Evolutionary conservation across 2,329 filamentous ascomycete genomes (phyloP).

Genomic region (Alternaria panax): DNA sequence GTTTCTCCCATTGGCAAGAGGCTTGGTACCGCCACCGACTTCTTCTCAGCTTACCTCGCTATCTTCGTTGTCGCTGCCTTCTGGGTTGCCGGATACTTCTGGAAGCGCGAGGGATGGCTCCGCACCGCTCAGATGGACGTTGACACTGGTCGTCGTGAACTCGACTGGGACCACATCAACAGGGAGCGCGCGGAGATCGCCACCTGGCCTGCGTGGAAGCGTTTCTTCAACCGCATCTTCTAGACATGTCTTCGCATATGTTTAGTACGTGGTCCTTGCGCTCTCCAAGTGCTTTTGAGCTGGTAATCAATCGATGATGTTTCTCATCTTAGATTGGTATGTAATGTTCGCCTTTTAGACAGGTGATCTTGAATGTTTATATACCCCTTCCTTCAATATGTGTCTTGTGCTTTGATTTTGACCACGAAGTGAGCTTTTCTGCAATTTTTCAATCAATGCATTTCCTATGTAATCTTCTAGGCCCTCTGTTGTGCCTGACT

Average conservation of each 20-base stretch:
- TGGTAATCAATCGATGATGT: background rate
- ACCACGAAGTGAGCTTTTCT: background rate
- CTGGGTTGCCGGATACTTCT: conserved; percentile 62
- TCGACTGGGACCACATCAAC: conserved; percentile 71
- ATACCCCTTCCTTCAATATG: conserved; percentile 1
- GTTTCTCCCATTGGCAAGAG: conserved; percentile 40
- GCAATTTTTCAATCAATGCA: background rate
- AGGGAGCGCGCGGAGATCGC: conserved; percentile 60
- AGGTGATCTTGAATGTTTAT: conserved; percentile 5
- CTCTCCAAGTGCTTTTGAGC: background rate
- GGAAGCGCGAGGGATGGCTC: conserved; percentile 71
- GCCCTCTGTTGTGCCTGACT: conserved; percentile 48
- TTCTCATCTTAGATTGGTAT: background rate
- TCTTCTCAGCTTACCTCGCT: conserved; percentile 59
- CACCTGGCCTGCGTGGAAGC: conserved; percentile 61
- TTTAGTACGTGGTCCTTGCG: background rate
- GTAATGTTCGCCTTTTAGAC: conserved; percentile 1
- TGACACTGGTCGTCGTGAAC: conserved; percentile 68
- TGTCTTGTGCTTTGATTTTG: background rate
- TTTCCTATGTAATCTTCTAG: background rate
- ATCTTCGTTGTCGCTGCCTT: conserved; percentile 54
- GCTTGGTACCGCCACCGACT: conserved; percentile 48
- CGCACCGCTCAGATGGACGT: conserved; percentile 69
- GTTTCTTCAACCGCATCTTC: conserved; percentile 34
- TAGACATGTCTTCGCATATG: conserved; percentile 20